These are phyloP conservation scores for Rhodomyrtus tomentosa DNA, from an alignment of 345 rosid species.

Conservation along the genomic window DNA sequence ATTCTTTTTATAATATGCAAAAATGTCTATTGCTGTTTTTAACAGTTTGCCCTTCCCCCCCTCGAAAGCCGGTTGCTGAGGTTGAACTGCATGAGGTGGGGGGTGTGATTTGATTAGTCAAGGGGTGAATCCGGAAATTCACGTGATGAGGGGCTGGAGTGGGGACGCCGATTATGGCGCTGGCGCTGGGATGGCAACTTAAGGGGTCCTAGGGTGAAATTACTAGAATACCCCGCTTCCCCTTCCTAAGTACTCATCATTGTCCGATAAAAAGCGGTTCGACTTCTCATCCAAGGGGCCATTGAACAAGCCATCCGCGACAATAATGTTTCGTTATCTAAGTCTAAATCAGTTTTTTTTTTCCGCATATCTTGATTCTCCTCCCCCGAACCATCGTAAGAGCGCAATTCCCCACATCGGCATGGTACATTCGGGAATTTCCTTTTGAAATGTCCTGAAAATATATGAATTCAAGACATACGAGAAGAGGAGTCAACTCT, in stretches of 20 bases:
- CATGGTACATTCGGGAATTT: background rate
- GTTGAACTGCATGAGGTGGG: background rate
- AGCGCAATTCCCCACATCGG: background rate
- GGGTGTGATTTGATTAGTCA: background rate
- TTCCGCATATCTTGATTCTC: too few species aligned
- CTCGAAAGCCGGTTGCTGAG: background rate
- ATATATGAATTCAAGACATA: background rate
- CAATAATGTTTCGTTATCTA: background rate
- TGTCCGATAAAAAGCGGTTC: background rate
- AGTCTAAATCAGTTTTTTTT: background rate
- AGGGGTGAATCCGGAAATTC: background rate
- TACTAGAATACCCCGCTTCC: background rate
- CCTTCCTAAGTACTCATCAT: background rate
- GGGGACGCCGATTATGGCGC: background rate
- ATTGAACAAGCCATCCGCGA: background rate
- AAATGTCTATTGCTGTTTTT: background rate
- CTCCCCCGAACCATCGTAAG: accelerated
- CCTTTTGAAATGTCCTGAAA: background rate
- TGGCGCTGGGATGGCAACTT: background rate
- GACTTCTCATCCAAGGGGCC: background rate
- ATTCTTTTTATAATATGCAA: background rate
- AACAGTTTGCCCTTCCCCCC: background rate
- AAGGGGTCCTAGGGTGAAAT: background rate
- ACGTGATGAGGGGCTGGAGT: background rate
- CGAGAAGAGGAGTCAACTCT: background rate